These are phyloP conservation scores for Scopulariopsis brevicaulis DNA, from an alignment of 2,329 filamentous ascomycete species.

Conservation along the genomic window DNA sequence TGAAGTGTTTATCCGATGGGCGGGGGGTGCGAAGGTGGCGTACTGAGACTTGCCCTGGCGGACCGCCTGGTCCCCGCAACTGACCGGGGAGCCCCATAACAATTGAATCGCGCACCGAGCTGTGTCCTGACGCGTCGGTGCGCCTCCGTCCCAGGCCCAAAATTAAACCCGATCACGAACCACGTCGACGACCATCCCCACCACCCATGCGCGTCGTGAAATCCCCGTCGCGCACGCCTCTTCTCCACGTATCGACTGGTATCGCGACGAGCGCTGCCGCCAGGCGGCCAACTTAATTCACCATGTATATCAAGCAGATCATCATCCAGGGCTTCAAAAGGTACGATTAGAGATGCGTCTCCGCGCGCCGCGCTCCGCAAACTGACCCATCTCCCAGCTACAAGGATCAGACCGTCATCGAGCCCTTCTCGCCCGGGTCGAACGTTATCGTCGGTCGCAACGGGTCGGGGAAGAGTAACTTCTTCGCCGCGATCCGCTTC, in stretches of 20 bases:
- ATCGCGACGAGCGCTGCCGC: slow-evolving; percentile 4
- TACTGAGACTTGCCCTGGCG: neutral
- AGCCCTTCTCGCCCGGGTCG: slow-evolving; percentile 92
- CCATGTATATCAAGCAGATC: slow-evolving; percentile 99
- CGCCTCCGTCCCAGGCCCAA: neutral
- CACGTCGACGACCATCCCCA: slow-evolving; percentile 6
- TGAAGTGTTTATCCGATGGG: neutral
- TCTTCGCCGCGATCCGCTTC: slow-evolving; percentile 98
- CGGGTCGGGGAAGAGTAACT: slow-evolving; percentile 98
- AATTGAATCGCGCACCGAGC: neutral
- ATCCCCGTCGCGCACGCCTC: neutral
- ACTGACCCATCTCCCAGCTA: slow-evolving; percentile 49
- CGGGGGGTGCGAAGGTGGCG: neutral
- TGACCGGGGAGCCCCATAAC: neutral
- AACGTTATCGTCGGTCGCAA: slow-evolving; percentile 99
- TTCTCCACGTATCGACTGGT: slow-evolving; percentile 1
- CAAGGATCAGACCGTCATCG: slow-evolving; percentile 98
- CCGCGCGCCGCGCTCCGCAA: slow-evolving; percentile 2
- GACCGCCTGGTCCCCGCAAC: neutral
- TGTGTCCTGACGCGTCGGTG: neutral
- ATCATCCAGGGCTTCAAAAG: slow-evolving; percentile 99
- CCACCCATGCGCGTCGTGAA: neutral
- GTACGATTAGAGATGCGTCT: slow-evolving; percentile 30
- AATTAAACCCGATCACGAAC: neutral
- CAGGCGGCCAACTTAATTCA: slow-evolving; percentile 16